Conservation (phyloP, 805 yeast genomes). For the Kockiozyma suomiensis region DNA sequence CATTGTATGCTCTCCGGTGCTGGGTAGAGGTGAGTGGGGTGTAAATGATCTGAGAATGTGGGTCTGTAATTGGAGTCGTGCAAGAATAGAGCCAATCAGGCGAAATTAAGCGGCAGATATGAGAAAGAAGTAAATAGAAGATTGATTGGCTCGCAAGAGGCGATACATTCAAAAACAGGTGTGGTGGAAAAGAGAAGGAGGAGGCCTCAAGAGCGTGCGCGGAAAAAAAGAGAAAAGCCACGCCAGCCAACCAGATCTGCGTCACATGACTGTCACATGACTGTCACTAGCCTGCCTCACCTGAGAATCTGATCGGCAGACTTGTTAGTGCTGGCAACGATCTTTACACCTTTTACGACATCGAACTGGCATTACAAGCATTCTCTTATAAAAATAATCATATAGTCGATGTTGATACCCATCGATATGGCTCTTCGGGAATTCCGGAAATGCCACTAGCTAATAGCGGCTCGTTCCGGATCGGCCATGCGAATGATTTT, state of each 20-base stretch:
- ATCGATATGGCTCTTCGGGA: no score
- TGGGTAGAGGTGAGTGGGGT: background rate
- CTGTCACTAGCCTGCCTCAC: background rate
- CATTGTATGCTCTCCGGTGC: slow-evolving; percentile 12
- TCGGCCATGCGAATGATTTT: slow-evolving; percentile 42
- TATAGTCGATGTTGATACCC: no score
- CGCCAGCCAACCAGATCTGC: slow-evolving; percentile 10
- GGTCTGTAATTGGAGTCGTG: background rate
- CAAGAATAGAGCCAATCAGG: background rate
- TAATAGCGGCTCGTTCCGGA: slow-evolving; percentile 37
- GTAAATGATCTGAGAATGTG: background rate
- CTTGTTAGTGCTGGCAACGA: no score
- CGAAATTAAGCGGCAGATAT: background rate
- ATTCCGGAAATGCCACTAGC: no score
- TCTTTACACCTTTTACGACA: no score
- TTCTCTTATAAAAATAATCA: no score
- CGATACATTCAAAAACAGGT: background rate
- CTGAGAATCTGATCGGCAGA: background rate
- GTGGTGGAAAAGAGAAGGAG: background rate
- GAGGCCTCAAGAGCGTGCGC: background rate
- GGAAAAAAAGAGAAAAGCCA: slow-evolving; percentile 7
- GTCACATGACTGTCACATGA: slow-evolving; percentile 5
- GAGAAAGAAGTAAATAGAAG: background rate
- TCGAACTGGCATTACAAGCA: no score
- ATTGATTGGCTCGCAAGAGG: background rate